These are phyloP conservation scores for Neonectria hederae DNA, from an alignment of 2,329 filamentous ascomycete species.

Conservation along the genomic window DNA sequence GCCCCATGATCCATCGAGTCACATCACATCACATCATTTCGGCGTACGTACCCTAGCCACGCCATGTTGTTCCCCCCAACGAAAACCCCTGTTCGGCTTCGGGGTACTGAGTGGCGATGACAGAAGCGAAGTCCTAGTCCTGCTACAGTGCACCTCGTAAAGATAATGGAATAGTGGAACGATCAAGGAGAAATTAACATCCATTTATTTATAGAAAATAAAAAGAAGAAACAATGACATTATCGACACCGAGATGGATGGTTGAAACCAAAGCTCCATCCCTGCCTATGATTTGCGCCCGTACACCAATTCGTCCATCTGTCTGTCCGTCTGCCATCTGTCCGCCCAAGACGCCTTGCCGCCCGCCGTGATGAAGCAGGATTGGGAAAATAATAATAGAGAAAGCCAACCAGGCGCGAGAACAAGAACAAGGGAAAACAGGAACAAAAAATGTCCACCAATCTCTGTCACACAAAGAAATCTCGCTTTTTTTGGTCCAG, in stretches of 20 bases:
- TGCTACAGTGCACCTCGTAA: background rate
- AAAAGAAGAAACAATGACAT: background rate
- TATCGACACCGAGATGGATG: background rate
- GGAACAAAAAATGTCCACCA: constrained; percentile 3
- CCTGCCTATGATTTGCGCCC: constrained; percentile 13
- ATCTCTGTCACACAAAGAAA: constrained; percentile 1
- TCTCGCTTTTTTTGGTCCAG: constrained; percentile 1
- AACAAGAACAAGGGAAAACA: constrained; percentile 5
- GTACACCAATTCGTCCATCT: constrained; percentile 32
- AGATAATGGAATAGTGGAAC: background rate
- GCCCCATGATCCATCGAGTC: background rate
- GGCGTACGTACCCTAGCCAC: background rate
- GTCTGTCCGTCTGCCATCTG: constrained; percentile 27
- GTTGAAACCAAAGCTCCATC: constrained; percentile 1
- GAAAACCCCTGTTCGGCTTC: constrained; percentile 1
- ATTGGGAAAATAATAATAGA: constrained; percentile 2
- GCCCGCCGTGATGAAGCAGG: constrained; percentile 19
- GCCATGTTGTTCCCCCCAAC: background rate
- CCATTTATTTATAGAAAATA: background rate
- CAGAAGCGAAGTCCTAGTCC: background rate
- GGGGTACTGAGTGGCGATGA: background rate
- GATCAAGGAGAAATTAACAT: background rate
- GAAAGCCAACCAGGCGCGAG: constrained; percentile 6
- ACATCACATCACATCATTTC: constrained; percentile 21
- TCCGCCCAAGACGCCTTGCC: constrained; percentile 36